Evolutionary conservation across 2,329 filamentous ascomycete genomes (phyloP).

Genomic region (Diaporthe longicolla): DNA sequence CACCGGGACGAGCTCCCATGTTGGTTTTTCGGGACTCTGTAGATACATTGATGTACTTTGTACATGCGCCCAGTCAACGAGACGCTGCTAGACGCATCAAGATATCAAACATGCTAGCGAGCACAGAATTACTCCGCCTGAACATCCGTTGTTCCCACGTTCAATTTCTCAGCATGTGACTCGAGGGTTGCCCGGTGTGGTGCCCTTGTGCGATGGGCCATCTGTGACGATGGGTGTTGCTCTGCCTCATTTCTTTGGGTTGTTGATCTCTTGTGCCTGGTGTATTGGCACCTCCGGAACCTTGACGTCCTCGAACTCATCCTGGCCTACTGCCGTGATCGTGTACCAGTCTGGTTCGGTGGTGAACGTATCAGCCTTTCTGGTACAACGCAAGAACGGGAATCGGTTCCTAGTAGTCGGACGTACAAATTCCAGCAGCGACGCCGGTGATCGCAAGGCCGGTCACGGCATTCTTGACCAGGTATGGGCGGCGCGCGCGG

Average conservation of each 20-base stretch:
- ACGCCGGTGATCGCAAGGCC: slow-evolving; percentile 82
- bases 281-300: slow-evolving; percentile 79
- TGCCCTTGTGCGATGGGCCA: background rate
- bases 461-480: slow-evolving; percentile 89
- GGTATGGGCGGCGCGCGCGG: slow-evolving; percentile 90
- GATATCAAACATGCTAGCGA: slow-evolving; percentile 2
- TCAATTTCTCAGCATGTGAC: background rate
- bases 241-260: slow-evolving; percentile 49
- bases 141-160: background rate
- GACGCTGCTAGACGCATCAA: slow-evolving; percentile 20
- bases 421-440: slow-evolving; percentile 89
- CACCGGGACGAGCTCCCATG: slow-evolving; percentile 9
- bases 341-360: slow-evolving; percentile 68
- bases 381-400: background rate
- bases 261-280: slow-evolving; percentile 43
- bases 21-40: slow-evolving; percentile 28
- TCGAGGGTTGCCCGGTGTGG: background rate
- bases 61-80: slow-evolving; percentile 32
- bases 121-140: background rate
- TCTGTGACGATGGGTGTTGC: background rate
- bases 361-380: background rate
- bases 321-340: slow-evolving; percentile 90
- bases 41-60: slow-evolving; percentile 35
- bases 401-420: background rate
- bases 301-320: slow-evolving; percentile 96